A percentile compares a stretch with the other conserved stretches of the same genome.
These are phyloP conservation scores for Lactifluus pinguis DNA, from an alignment of 768 basidiomycete species.

Conservation along the genomic window DNA sequence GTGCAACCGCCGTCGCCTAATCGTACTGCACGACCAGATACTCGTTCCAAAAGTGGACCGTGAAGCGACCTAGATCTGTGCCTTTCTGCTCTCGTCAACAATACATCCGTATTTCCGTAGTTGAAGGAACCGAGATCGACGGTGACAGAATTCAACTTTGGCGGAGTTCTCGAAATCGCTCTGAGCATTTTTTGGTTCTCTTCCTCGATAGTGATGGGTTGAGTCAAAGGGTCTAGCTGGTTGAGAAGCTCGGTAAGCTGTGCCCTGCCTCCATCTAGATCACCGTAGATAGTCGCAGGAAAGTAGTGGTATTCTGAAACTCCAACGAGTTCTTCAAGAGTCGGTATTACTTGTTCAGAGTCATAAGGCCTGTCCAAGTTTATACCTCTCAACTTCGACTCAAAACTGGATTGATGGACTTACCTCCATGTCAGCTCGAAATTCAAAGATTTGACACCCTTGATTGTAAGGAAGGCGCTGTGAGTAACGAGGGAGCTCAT, in stretches of 20 bases:
- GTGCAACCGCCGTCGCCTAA: not conserved
- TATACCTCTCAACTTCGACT: not conserved
- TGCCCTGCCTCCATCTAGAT: not conserved
- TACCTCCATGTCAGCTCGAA: slow-evolving; percentile 17
- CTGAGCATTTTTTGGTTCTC: slow-evolving; percentile 1
- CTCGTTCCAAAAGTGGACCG: not conserved
- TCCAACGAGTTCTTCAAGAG: slow-evolving; percentile 13
- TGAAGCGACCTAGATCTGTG: not conserved
- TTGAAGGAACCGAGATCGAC: not conserved
- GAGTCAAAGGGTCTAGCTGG: not conserved
- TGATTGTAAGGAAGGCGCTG: not conserved
- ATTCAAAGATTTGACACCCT: slow-evolving; percentile 13
- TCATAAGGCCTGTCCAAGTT: slow-evolving; percentile 5
- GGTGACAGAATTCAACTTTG: not conserved
- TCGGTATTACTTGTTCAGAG: slow-evolving; percentile 3
- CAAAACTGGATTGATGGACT: not conserved
- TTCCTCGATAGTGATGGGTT: not conserved
- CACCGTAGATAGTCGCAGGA: not conserved
- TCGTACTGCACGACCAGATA: not conserved
- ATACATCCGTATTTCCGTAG: not conserved
- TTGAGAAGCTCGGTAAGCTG: not conserved
- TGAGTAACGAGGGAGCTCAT: not conserved
- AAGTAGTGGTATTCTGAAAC: not conserved
- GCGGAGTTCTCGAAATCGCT: not conserved
- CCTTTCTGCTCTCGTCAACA: slow-evolving; percentile 10